Conservation (phyloP, 1,139 yeast species). For the Saccharomyces hybrid region DNA sequence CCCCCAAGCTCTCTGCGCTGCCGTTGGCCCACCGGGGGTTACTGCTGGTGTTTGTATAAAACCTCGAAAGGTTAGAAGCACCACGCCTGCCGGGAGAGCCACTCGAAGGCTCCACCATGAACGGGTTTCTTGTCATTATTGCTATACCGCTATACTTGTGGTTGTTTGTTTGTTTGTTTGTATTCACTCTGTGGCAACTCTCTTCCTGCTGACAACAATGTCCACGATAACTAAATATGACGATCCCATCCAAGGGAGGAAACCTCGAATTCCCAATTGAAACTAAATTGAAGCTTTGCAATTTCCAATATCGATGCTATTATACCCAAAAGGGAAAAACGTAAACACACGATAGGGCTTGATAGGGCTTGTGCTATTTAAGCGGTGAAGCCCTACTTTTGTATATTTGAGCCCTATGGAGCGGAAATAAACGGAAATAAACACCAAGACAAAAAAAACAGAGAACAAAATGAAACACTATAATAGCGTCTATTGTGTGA, state of each 20-base stretch:
- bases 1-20: constrained; percentile 12
- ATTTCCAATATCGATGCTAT: neutral
- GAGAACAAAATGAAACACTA: constrained; percentile 4
- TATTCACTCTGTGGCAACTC: neutral
- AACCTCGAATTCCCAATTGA: neutral
- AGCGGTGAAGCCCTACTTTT: neutral
- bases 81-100: constrained; percentile 24
- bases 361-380: neutral
- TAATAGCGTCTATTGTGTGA: neutral
- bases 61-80: constrained; percentile 22
- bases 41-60: constrained; percentile 23
- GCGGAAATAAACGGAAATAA: neutral
- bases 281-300: neutral
- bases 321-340: constrained; percentile 3
- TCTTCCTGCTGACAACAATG: neutral
- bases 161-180: neutral
- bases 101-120: constrained; percentile 26
- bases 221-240: neutral
- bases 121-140: constrained; percentile 29
- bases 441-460: constrained; percentile 4
- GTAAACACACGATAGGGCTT: constrained; percentile 2
- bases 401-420: neutral
- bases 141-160: neutral
- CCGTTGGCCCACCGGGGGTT: constrained; percentile 5
- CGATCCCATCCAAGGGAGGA: neutral